phyloP scores from a whole-genome alignment of 2,329 filamentous ascomycete genomes.

The Trichoderma koningii region DNA sequence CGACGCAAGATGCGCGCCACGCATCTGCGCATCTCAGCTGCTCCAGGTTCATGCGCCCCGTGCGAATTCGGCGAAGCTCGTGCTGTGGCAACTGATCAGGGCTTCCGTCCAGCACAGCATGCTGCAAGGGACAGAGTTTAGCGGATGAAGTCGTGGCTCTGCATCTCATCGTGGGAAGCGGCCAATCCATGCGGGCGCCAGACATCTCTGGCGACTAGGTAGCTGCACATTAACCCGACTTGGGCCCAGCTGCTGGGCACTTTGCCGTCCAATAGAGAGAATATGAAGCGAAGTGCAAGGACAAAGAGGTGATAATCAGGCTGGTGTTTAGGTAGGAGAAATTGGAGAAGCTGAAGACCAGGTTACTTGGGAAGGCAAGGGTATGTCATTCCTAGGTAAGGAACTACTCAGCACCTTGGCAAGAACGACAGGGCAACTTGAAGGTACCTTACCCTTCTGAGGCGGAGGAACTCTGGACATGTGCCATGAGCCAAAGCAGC shows the following conservation, averaged over 20 bases:
- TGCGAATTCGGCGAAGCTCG: constrained; percentile 16
- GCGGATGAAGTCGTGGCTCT: not conserved
- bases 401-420: not conserved
- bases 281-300: not conserved
- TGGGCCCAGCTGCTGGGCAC: constrained; percentile 9
- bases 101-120: too few species aligned
- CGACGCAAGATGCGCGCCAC: constrained; percentile 22
- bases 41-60: constrained; percentile 21
- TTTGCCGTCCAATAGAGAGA: constrained; percentile 7
- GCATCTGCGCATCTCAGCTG: constrained; percentile 22
- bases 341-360: not conserved
- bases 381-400: too few species aligned
- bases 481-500: too few species aligned
- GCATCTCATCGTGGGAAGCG: not conserved
- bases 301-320: not conserved
- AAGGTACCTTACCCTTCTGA: not conserved
- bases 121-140: constrained; percentile 6
- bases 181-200: constrained; percentile 12
- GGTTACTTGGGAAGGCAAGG: not conserved
- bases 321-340: not conserved
- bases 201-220: not conserved
- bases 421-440: not conserved
- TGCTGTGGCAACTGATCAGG: not conserved
- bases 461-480: too few species aligned
- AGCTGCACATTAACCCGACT: constrained; percentile 2